Percentiles rank a stretch among this genome's conserved stretches.
phyloP scores from a whole-genome alignment of 1,284 basidiomycete genomes.

The Abortiporus biennis region DNA sequence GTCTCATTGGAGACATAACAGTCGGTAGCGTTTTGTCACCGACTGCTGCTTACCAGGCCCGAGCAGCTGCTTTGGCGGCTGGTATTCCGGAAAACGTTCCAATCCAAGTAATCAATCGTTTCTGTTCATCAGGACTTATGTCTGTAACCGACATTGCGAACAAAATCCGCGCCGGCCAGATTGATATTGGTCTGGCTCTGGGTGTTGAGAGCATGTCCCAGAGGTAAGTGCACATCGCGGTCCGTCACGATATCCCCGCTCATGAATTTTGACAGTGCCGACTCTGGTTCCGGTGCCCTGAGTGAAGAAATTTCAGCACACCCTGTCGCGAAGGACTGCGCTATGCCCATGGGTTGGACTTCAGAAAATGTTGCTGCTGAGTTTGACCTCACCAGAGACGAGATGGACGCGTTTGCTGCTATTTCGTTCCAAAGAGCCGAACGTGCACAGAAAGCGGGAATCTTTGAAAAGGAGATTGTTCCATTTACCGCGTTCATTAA shows the following conservation, averaged over 20 bases:
- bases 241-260: constrained; percentile 1
- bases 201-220: constrained; percentile 84
- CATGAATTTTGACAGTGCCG: constrained; percentile 39
- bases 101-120: constrained; percentile 72
- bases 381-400: constrained; percentile 75
- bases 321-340: constrained; percentile 20
- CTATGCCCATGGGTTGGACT: constrained; percentile 81
- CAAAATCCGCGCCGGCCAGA: constrained; percentile 76
- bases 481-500: constrained; percentile 65
- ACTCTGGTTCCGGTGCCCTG: constrained; percentile 53
- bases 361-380: constrained; percentile 76
- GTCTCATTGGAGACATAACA: constrained; percentile 70
- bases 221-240: constrained; percentile 43
- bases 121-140: constrained; percentile 77
- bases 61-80: constrained; percentile 73
- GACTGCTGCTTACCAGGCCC: constrained; percentile 59
- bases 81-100: constrained; percentile 78
- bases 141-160: constrained; percentile 72
- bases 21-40: constrained; percentile 68
- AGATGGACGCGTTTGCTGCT: constrained; percentile 85
- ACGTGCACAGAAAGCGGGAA: constrained; percentile 57
- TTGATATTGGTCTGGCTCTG: constrained; percentile 79
- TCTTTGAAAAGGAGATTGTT: constrained; percentile 76
- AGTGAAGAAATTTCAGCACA: constrained; percentile 40
- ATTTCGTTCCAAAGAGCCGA: constrained; percentile 75